phyloP scores from a whole-genome alignment of 129 eudicot species.

The Calendula officinalis region DNA sequence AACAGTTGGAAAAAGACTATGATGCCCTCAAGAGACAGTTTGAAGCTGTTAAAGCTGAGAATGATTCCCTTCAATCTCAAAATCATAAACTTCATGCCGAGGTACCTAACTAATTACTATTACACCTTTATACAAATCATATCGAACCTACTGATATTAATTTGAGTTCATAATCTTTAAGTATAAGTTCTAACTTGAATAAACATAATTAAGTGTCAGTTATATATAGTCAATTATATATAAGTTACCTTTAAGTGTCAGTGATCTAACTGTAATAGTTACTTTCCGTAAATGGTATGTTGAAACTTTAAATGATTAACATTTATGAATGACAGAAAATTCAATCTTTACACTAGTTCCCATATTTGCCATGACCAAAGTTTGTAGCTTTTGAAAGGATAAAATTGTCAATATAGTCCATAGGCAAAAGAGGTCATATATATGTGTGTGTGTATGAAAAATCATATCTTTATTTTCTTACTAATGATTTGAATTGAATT shows the following conservation, averaged over 20 bases:
- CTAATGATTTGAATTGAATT: constrained; percentile 1
- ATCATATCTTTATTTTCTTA: constrained; percentile 11
- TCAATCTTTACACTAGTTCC: constrained; percentile 24
- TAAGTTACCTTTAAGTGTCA: no score
- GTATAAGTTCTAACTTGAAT: background rate
- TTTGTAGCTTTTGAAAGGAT: constrained; percentile 26
- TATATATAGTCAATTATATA: no score
- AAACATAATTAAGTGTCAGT: background rate
- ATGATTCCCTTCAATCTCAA: constrained; percentile 82
- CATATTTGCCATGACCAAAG: constrained; percentile 25
- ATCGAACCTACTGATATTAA: no score
- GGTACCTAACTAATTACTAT: constrained; percentile 38
- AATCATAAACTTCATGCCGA: constrained; percentile 85
- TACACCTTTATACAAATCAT: background rate
- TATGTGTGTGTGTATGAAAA: background rate
- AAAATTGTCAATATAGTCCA: constrained; percentile 25
- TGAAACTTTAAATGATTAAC: constrained; percentile 22
- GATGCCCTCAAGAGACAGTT: constrained; percentile 84
- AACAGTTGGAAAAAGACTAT: constrained; percentile 93
- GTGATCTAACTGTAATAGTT: background rate
- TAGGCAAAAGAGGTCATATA: constrained; percentile 16
- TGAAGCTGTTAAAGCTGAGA: constrained; percentile 85
- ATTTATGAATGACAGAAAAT: constrained; percentile 8
- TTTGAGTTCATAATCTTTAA: constrained; percentile 5
- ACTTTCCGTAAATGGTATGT: constrained; percentile 22